Conservation (phyloP, 2,329 filamentous ascomycete species). For the Chaetomiaceae sp. region DNA sequence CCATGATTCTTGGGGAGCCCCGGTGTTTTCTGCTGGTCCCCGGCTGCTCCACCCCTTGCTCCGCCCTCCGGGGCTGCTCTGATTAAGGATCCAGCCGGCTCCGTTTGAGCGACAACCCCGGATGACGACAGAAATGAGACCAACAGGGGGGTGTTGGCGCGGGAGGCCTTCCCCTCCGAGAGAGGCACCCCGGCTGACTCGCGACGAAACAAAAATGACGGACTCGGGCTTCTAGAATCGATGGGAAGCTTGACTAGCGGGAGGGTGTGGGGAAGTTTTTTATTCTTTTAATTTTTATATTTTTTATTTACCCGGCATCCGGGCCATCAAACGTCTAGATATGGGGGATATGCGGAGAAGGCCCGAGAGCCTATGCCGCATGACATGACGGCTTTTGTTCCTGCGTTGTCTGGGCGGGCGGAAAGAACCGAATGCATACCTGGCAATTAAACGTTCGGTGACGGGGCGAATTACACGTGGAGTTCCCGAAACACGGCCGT, state of each 20-base stretch:
- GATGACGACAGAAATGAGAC: conserved; percentile 11
- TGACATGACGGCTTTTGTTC: neutral
- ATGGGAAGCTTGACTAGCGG: neutral
- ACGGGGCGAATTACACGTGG: neutral
- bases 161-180: neutral
- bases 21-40: neutral
- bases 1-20: neutral
- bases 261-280: neutral
- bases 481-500: neutral
- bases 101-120: conserved; percentile 3
- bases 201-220: conserved; percentile 10
- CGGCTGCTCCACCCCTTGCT: neutral
- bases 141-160: conserved; percentile 6
- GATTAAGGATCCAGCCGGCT: conserved; percentile 4
- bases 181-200: conserved; percentile 4
- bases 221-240: conserved; percentile 19
- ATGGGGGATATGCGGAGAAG: conserved; percentile 11
- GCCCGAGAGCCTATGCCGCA: conserved; percentile 7
- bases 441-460: neutral
- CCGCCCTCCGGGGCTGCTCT: conserved; percentile 1
- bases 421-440: neutral
- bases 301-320: conserved; percentile 17
- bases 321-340: conserved; percentile 15
- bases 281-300: too few relatives aligned
- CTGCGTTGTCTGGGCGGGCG: neutral